Percentiles rank a stretch among this genome's conserved stretches.
Conservation (phyloP, 1,284 basidiomycete species). For the Naganishia albida region DNA sequence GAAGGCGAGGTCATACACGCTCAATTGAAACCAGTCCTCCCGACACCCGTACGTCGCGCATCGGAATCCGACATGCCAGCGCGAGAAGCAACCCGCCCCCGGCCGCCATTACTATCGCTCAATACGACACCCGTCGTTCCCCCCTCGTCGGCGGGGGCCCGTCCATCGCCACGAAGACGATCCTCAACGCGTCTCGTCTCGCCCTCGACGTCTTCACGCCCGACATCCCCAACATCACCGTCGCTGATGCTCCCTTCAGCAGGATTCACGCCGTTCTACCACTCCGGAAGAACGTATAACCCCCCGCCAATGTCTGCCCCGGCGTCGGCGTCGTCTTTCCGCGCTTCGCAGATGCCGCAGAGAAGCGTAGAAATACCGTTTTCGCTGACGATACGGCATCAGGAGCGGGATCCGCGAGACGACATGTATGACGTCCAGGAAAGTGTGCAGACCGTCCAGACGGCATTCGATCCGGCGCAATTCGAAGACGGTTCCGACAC, state of each 20-base stretch:
- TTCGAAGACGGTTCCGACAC: slow-evolving; percentile 22
- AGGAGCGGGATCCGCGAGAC: background rate
- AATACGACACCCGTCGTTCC: background rate
- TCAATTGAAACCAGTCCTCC: background rate
- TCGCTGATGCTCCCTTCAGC: background rate
- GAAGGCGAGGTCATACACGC: slow-evolving; percentile 15
- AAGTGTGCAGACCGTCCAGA: background rate
- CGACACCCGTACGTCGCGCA: slow-evolving; percentile 7
- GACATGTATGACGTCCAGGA: background rate
- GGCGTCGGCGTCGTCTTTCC: background rate
- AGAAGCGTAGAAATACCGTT: slow-evolving; percentile 4
- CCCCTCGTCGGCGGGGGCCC: background rate
- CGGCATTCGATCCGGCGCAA: slow-evolving; percentile 16
- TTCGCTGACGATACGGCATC: slow-evolving; percentile 18
- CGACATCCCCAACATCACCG: slow-evolving; percentile 1
- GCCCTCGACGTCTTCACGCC: background rate
- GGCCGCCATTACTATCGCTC: slow-evolving; percentile 5
- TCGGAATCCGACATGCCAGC: slow-evolving; percentile 17
- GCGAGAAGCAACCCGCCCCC: background rate
- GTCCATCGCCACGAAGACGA: slow-evolving; percentile 4
- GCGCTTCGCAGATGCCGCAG: background rate
- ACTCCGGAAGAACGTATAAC: background rate
- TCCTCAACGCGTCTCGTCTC: slow-evolving; percentile 14
- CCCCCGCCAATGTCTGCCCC: slow-evolving; percentile 7
- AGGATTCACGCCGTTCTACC: background rate